Evolutionary conservation across 2,329 filamentous ascomycete species (phyloP).

Genomic region (Camillea tinctor): DNA sequence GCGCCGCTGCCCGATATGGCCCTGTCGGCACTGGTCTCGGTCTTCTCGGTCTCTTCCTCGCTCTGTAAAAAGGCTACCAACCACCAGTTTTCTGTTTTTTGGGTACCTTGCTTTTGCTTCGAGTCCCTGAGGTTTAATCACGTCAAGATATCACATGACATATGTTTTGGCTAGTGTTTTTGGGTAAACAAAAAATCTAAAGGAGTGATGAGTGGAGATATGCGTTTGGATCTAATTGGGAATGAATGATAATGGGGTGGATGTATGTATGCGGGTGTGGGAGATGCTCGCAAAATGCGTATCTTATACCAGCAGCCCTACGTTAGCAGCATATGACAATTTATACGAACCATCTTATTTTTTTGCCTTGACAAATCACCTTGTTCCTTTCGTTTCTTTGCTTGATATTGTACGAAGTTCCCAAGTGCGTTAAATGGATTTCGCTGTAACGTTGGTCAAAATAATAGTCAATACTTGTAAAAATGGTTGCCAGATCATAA

Average conservation of each 20-base stretch:
- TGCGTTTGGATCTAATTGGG: neutral
- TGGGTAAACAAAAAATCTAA: neutral
- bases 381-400: too few relatives aligned
- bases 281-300: too few relatives aligned
- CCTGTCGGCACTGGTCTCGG: conserved; percentile 40
- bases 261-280: too few relatives aligned
- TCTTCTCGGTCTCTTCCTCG: conserved; percentile 48
- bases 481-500: too few relatives aligned
- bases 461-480: too few relatives aligned
- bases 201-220: neutral
- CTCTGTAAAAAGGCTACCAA: conserved; percentile 41
- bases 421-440: too few relatives aligned
- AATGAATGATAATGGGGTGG: neutral
- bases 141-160: neutral
- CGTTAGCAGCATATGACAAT: too few relatives aligned
- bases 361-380: too few relatives aligned
- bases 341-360: too few relatives aligned
- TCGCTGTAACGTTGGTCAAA: too few relatives aligned
- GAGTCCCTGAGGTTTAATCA: neutral
- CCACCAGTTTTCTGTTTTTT: neutral
- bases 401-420: too few relatives aligned
- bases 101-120: neutral
- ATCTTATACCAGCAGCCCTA: too few relatives aligned
- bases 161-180: conserved; percentile 10
- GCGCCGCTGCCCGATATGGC: conserved; percentile 37